These are phyloP conservation scores for Chrysoporthe austroafricana DNA, from an alignment of 2,329 filamentous ascomycete genomes.

Conservation along the genomic window DNA sequence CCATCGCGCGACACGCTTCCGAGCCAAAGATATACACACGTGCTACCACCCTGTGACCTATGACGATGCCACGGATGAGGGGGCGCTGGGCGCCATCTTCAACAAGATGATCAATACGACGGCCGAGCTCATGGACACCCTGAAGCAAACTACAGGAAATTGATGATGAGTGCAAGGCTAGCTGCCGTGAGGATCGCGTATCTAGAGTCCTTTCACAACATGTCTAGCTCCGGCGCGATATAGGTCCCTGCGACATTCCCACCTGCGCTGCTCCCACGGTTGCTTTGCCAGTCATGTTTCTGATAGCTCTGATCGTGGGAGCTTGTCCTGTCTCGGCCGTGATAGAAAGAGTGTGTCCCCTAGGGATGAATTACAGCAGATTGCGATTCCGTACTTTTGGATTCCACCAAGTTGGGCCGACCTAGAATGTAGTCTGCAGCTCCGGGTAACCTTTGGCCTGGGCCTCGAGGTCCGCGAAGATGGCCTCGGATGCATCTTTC, in stretches of 20 bases:
- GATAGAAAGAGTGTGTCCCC: neutral
- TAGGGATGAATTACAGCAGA: neutral
- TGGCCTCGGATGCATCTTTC: slow-evolving; percentile 48
- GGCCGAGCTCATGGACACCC: slow-evolving; percentile 11
- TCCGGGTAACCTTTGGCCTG: slow-evolving; percentile 65
- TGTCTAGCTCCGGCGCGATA: slow-evolving; percentile 16
- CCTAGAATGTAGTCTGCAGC: slow-evolving; percentile 60
- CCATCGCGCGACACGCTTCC: no score
- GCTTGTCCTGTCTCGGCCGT: neutral
- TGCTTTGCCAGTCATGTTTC: neutral
- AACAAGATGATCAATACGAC: slow-evolving; percentile 21
- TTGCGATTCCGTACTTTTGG: neutral
- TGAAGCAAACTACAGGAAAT: neutral
- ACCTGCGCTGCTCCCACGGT: slow-evolving; percentile 9
- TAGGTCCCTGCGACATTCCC: slow-evolving; percentile 1
- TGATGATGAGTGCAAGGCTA: slow-evolving; percentile 11
- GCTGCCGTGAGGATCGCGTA: slow-evolving; percentile 16
- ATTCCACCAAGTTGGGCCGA: no score
- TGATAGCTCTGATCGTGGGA: neutral
- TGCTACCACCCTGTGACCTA: slow-evolving; percentile 12
- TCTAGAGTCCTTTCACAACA: slow-evolving; percentile 19
- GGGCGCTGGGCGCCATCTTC: slow-evolving; percentile 19
- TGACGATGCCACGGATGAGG: slow-evolving; percentile 20
- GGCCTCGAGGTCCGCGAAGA: slow-evolving; percentile 52
- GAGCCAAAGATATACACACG: no score